Evolutionary conservation across 768 basidiomycete genomes (phyloP).

Genomic region (Asterophora parasitica): DNA sequence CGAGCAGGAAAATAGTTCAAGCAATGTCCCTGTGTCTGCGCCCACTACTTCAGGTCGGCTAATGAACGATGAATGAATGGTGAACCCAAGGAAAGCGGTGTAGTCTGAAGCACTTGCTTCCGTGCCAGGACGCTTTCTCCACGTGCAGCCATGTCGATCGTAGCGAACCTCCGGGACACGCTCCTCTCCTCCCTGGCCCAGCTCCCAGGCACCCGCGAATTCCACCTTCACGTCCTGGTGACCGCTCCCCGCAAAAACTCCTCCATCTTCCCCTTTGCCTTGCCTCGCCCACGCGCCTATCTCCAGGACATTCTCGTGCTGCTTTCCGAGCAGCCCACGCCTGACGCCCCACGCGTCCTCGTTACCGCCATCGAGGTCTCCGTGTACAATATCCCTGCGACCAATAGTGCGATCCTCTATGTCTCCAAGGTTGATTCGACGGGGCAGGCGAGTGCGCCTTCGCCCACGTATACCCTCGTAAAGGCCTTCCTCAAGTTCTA

Average conservation of each 20-base stretch:
- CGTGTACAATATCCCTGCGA: constrained; percentile 69
- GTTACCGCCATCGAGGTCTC: constrained; percentile 77
- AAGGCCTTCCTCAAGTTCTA: constrained; percentile 62
- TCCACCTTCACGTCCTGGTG: constrained; percentile 73
- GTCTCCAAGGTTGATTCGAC: constrained; percentile 94
- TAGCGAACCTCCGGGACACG: constrained; percentile 48
- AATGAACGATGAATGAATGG: no score
- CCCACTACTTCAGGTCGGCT: no score
- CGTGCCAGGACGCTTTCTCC: not conserved
- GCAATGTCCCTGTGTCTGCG: no score
- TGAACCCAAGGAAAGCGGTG: no score
- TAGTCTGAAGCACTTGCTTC: not conserved
- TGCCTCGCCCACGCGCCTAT: constrained; percentile 58
- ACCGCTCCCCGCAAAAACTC: constrained; percentile 64
- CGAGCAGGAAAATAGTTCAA: no score
- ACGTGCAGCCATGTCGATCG: constrained; percentile 16
- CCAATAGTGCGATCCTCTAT: constrained; percentile 72
- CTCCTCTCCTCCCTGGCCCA: constrained; percentile 51
- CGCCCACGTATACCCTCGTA: constrained; percentile 69
- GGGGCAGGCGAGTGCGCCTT: constrained; percentile 60
- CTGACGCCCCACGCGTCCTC: constrained; percentile 51
- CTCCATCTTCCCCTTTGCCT: constrained; percentile 71
- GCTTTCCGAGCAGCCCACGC: constrained; percentile 55
- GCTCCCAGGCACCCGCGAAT: constrained; percentile 63
- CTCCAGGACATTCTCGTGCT: constrained; percentile 77